Base-by-base conservation (phyloP, 108 stramenopile species). In the Cyclotella atomus region DNA sequence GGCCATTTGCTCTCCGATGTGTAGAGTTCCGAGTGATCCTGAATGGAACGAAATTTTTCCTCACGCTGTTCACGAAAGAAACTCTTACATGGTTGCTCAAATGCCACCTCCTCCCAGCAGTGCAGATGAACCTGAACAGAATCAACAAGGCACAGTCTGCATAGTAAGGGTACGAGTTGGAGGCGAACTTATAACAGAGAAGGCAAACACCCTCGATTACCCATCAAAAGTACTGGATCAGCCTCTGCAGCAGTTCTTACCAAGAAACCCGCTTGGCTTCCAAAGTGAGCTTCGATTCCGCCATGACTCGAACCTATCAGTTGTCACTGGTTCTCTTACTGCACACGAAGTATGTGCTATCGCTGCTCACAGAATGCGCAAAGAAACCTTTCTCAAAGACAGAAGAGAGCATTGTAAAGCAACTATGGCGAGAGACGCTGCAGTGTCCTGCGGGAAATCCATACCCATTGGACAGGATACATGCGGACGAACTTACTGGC, bases 311-410 rank as follows among this genome's bases (percentile, higher is more conserved):
- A 79, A 79, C 27, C 63, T 93, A 15, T 89, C 91, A 3, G 88
- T 89, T 74, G 59, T 91, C 27, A 77, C 89, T 44, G 95, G 95
- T 44, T 89, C 88, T 33, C 68, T 92, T 57, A 81, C 84, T 19
- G 92, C 88, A n/a, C 95, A 96, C 63, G 92, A 93, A 70, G 85
- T 88, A 25, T 96, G 95, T 71, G 95, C 90, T 1, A 63, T 87
- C 6, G 87, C 92, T 25, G 92, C 86, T 19, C 92, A 96, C 75
- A 84, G 83, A 38, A 82, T 80, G 29, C 70, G 92, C 24, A 93
- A 90, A 71, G 84, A 87, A 10, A 76, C 79, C 29, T 71, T 88
- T 23, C 65, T 92, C 1, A 70, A 82, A 45, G 67, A 80, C 25
- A 71, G 76, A 47, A 84, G 83, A 70, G 76, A 82, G 38, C 74